Evolutionary conservation across 129 eudicot species (phyloP), one percentile per base, ranked within the genome.

Genomic region (Artemisia annua): DNA sequence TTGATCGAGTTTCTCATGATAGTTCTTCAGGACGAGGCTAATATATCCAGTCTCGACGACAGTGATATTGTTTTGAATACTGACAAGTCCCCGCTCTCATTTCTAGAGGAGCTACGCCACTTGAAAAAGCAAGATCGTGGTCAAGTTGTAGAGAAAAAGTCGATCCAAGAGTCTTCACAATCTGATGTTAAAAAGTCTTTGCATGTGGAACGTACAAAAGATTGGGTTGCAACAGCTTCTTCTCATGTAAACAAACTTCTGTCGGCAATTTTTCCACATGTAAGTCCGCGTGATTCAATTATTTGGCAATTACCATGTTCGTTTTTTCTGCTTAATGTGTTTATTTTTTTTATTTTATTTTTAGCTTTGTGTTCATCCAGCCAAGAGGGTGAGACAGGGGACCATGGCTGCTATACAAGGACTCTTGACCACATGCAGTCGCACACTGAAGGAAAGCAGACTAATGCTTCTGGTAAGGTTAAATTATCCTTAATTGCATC

Each of bases 361-460:
- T 83, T 78, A 90, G 99, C 88, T 94, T 2, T 90, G 97, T 76
- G 82, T 94, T 48, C 91, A 90, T 88, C 91, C 96, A 65, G 78
- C 86, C 43, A 86, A 83, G 73, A 88, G 80, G 79, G 91, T 90
- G 82, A 88, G 91, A 35, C 75, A 52, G 56, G 99, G 91, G 56
- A 83, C 88, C 49, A 55, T 94, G 83, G 89, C 83, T 74, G 85
- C 97, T 57, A 75, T 90, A 69, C 73, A 81, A 74, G 93, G 85
- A 39, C 90, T 94, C 64, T 74, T 94, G 77, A 75, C 80, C 17
- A 81, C 85, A 46, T 90, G 97, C 91, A 86, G 75, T 76, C 76
- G 14, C 62, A 83, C 87, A 49, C 80, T 90, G 77, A 83, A 86
- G 79, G 91, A 81, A 49, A 90, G 97, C 93, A 83, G 94, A 75